These are phyloP conservation scores for Chaetomium globosum DNA, from an alignment of 2,329 filamentous ascomycete genomes.

Conservation along the genomic window DNA sequence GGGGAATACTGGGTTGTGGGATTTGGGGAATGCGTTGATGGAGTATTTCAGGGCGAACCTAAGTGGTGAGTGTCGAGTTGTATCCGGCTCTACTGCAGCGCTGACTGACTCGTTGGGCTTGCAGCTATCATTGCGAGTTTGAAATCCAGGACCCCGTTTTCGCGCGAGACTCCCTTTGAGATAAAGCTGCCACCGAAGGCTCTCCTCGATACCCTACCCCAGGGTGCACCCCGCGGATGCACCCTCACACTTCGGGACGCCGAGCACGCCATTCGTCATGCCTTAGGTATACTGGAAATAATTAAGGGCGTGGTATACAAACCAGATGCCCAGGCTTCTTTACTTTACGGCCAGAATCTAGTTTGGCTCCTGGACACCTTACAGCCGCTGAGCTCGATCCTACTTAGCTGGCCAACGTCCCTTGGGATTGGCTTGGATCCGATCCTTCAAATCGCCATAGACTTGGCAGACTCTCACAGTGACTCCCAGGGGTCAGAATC, in stretches of 20 bases:
- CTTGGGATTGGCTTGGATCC: slow-evolving; percentile 41
- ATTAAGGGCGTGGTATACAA: slow-evolving; percentile 47
- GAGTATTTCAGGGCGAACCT: slow-evolving; percentile 55
- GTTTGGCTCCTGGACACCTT: slow-evolving; percentile 56
- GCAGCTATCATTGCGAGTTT: slow-evolving; percentile 35
- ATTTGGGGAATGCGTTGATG: slow-evolving; percentile 48
- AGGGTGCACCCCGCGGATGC: slow-evolving; percentile 41
- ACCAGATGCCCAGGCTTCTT: slow-evolving; percentile 41
- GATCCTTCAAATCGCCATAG: slow-evolving; percentile 45
- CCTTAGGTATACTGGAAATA: slow-evolving; percentile 49
- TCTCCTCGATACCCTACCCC: slow-evolving; percentile 40
- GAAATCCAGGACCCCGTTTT: slow-evolving; percentile 10
- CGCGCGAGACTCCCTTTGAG: slow-evolving; percentile 15
- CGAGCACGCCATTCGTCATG: slow-evolving; percentile 53
- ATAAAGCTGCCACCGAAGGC: slow-evolving; percentile 47
- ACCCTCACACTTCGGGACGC: slow-evolving; percentile 47
- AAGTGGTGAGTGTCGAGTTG: slow-evolving; percentile 45
- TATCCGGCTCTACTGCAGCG: no score
- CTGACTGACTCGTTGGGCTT: slow-evolving; percentile 32
- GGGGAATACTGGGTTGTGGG: slow-evolving; percentile 53
- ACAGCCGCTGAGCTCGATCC: slow-evolving; percentile 47
- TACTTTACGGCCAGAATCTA: slow-evolving; percentile 46
- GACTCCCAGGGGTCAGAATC: slow-evolving; percentile 25
- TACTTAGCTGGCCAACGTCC: slow-evolving; percentile 45
- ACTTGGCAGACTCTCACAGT: slow-evolving; percentile 36